A percentile compares a stretch with the other conserved stretches of the same genome.
These are phyloP conservation scores for Colletotrichum destructivum DNA, from an alignment of 2,329 filamentous ascomycete genomes.

Conservation along the genomic window DNA sequence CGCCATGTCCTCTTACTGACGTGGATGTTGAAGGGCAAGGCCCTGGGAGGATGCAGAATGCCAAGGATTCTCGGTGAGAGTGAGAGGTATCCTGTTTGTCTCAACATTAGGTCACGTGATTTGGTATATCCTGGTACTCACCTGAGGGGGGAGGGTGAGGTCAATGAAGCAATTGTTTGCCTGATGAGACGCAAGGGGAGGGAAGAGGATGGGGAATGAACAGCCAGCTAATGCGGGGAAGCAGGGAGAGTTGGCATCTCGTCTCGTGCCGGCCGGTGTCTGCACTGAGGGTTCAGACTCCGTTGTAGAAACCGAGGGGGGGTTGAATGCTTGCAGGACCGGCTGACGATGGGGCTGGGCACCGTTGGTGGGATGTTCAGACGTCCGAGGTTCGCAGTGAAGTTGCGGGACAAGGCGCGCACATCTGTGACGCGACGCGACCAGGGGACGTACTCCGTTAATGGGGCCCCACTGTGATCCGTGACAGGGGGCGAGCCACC, in stretches of 20 bases:
- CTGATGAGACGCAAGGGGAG: background rate
- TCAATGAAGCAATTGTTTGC: constrained; percentile 8
- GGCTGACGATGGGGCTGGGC: background rate
- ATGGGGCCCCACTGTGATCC: constrained; percentile 24
- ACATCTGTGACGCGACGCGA: constrained; percentile 36
- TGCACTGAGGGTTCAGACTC: background rate
- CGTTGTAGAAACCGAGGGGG: background rate
- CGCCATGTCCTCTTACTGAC: constrained; percentile 7
- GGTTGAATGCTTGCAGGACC: background rate
- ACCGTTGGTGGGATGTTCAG: constrained; percentile 16
- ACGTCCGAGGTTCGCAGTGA: constrained; percentile 32
- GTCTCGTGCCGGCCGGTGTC: background rate
- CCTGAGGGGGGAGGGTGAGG: background rate
- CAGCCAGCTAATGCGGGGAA: constrained; percentile 24
- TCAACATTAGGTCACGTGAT: constrained; percentile 1
- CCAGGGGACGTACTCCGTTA: constrained; percentile 26
- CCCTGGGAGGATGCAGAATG: background rate
- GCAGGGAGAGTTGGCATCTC: constrained; percentile 15
- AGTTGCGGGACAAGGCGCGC: constrained; percentile 27
- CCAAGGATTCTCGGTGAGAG: background rate
- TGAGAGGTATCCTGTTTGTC: background rate
- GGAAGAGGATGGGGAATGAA: background rate
- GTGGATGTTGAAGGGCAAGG: background rate
- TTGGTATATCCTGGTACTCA: constrained; percentile 13
- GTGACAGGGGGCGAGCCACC: constrained; percentile 20